Conservation (phyloP, 2,329 filamentous ascomycete species). For the Colletotrichum paranaense region DNA sequence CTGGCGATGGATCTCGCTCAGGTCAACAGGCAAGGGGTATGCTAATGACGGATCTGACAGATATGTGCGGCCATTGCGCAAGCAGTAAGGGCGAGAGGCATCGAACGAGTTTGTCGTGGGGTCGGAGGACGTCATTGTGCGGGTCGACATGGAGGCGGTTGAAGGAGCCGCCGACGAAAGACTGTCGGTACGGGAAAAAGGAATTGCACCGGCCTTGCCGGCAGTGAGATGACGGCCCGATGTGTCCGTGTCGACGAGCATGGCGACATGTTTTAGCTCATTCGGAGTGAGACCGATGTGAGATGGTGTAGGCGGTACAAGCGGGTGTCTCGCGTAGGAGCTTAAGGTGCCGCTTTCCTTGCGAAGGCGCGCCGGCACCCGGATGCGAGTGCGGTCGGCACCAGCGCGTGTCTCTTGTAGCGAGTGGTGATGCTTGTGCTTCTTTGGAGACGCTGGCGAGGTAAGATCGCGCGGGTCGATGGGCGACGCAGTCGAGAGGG, state of each 20-base stretch:
- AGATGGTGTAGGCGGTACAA: slow-evolving; percentile 18
- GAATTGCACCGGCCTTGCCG: slow-evolving; percentile 47
- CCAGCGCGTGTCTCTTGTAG: slow-evolving; percentile 16
- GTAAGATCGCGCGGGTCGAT: slow-evolving; percentile 32
- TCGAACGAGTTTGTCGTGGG: slow-evolving; percentile 56
- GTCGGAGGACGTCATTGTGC: slow-evolving; percentile 62
- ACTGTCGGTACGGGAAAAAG: slow-evolving; percentile 56
- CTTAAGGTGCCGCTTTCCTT: slow-evolving; percentile 31
- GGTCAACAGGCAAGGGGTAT: slow-evolving; percentile 91
- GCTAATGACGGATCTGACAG: slow-evolving; percentile 77
- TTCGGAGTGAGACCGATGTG: slow-evolving; percentile 34
- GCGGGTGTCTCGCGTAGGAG: slow-evolving; percentile 22
- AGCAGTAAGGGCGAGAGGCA: slow-evolving; percentile 66
- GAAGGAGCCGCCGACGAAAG: slow-evolving; percentile 58
- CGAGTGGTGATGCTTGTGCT: slow-evolving; percentile 29
- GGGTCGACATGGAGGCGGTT: slow-evolving; percentile 52
- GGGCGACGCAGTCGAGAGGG: slow-evolving; percentile 28
- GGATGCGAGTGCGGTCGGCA: slow-evolving; percentile 14
- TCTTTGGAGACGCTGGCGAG: slow-evolving; percentile 36
- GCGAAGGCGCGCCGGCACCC: slow-evolving; percentile 23
- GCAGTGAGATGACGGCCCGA: slow-evolving; percentile 35
- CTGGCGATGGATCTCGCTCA: slow-evolving; percentile 88
- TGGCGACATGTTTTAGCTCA: slow-evolving; percentile 51
- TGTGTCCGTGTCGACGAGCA: slow-evolving; percentile 43
- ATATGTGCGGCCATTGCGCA: slow-evolving; percentile 85